Conservation (phyloP, 169 alveolate species). For the Toxoplasma gondii region DNA sequence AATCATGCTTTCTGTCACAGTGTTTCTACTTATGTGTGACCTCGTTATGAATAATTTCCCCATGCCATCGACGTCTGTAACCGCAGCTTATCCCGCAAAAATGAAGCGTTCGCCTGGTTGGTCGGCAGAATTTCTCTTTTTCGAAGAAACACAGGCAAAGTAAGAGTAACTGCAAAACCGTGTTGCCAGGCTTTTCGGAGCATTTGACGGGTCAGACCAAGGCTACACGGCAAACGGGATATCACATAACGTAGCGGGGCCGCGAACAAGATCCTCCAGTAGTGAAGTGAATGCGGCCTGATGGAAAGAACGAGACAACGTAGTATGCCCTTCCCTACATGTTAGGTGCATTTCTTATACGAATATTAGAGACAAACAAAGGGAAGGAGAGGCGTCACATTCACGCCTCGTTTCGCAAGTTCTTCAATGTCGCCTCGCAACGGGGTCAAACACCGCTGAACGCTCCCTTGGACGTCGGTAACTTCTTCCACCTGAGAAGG, state of each 20-base stretch:
- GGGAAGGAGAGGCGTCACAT: neutral
- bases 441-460: constrained; percentile 6
- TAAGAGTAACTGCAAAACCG: too few relatives aligned
- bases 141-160: too few relatives aligned
- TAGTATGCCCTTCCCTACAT: too few relatives aligned
- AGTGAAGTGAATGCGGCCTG: neutral
- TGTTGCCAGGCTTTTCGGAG: neutral
- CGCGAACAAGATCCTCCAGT: neutral
- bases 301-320: neutral
- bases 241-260: neutral
- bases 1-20: too few relatives aligned
- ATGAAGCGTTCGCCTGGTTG: too few relatives aligned
- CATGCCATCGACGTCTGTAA: too few relatives aligned
- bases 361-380: neutral
- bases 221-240: neutral
- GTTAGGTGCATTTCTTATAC: too few relatives aligned
- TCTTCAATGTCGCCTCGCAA: constrained; percentile 19
- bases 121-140: too few relatives aligned
- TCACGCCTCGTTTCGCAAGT: neutral
- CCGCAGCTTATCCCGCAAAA: too few relatives aligned
- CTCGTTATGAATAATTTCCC: too few relatives aligned
- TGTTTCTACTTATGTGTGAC: too few relatives aligned
- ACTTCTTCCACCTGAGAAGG: constrained; percentile 14
- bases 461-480: constrained; percentile 33
- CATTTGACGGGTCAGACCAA: neutral